A percentile compares a stretch with the other conserved stretches of the same genome.
Conservation (phyloP, 805 yeast genomes). For the Tetrapisispora arboricola region DNA sequence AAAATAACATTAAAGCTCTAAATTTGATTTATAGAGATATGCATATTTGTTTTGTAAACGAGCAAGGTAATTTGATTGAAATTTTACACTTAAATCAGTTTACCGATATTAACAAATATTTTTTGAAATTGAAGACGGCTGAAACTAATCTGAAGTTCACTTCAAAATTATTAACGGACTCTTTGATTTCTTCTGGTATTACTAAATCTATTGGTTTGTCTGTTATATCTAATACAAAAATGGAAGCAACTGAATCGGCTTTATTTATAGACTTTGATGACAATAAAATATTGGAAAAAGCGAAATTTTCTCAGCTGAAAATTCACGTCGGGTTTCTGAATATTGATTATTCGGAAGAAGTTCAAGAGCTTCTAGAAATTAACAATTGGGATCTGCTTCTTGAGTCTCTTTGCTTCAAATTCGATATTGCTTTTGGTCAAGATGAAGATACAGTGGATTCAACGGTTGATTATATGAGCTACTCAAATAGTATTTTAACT, state of each 20-base stretch:
- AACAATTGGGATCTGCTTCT: constrained; percentile 20
- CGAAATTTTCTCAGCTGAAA: constrained; percentile 21
- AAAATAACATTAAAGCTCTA: constrained; percentile 21
- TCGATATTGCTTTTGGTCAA: constrained; percentile 24
- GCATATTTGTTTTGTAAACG: constrained; percentile 17
- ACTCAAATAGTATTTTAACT: background rate
- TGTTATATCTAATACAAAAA: constrained; percentile 18
- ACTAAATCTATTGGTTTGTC: constrained; percentile 13
- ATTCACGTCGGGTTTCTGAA: constrained; percentile 27
- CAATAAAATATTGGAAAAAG: constrained; percentile 13
- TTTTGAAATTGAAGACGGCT: background rate
- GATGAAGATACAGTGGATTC: constrained; percentile 18
- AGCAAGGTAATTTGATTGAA: constrained; percentile 10
- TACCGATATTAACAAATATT: background rate
- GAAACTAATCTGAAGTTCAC: constrained; percentile 7
- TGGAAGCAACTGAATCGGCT: constrained; percentile 18
- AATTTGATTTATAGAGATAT: constrained; percentile 9
- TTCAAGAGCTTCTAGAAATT: constrained; percentile 25
- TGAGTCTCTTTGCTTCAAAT: constrained; percentile 25
- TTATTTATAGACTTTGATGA: constrained; percentile 16
- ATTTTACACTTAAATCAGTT: constrained; percentile 2
- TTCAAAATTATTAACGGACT: constrained; percentile 11
- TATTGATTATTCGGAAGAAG: constrained; percentile 22
- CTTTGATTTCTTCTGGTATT: constrained; percentile 6
- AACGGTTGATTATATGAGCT: constrained; percentile 3